These are phyloP conservation scores for Bipolaris oryzae DNA, from an alignment of 2,329 filamentous ascomycete species.

Conservation along the genomic window DNA sequence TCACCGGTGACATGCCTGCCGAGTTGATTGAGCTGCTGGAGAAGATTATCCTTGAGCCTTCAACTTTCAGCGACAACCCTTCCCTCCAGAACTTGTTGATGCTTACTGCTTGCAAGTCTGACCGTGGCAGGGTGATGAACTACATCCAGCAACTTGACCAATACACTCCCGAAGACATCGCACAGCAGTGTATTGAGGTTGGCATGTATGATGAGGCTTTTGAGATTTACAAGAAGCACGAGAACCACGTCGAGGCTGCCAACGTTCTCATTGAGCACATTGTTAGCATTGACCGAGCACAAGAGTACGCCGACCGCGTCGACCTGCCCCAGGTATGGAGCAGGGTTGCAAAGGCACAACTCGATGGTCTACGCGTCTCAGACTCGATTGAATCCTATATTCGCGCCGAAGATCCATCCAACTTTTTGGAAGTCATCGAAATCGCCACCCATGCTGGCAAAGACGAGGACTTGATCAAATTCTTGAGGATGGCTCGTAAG, in stretches of 20 bases:
- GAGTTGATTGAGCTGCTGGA: conserved; percentile 97
- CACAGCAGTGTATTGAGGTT: conserved; percentile 89
- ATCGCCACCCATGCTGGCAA: conserved; percentile 94
- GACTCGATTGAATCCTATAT: conserved; percentile 98
- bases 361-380: conserved; percentile 89
- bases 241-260: conserved; percentile 83
- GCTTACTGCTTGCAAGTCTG: conserved; percentile 94
- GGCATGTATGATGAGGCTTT: conserved; percentile 97
- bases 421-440: conserved; percentile 95
- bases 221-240: conserved; percentile 97
- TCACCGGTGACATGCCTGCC: conserved; percentile 85
- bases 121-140: conserved; percentile 92
- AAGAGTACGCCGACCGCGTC: conserved; percentile 93
- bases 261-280: conserved; percentile 95
- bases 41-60: conserved; percentile 99
- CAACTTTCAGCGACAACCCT: conserved; percentile 95
- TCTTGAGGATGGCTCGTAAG: conserved; percentile 95
- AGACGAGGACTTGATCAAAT: conserved; percentile 97
- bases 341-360: conserved; percentile 95
- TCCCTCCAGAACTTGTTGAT: conserved; percentile 96
- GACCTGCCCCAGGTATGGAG: conserved; percentile 97
- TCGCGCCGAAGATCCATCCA: conserved; percentile 87
- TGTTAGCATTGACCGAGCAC: conserved; percentile 96
- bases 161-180: conserved; percentile 92
- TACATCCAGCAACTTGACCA: conserved; percentile 92